These are phyloP conservation scores for Domatiomyces catenatus DNA, from an alignment of 2,329 filamentous ascomycete species.

Conservation along the genomic window DNA sequence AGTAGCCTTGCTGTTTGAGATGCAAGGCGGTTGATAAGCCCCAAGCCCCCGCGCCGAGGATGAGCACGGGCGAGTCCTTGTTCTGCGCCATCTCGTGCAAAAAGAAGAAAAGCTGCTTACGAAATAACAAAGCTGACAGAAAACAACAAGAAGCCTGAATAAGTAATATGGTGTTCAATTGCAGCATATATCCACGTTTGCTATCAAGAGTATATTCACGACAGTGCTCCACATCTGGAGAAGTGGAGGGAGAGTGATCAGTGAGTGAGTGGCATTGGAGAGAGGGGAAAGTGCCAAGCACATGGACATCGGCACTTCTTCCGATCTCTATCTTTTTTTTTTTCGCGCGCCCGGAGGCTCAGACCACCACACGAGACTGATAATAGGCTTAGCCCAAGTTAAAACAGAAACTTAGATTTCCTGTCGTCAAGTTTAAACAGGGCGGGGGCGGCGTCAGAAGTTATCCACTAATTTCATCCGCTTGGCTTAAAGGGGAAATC, in stretches of 20 bases:
- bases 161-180: neutral
- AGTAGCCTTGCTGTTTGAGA: slow-evolving; percentile 30
- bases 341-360: no score
- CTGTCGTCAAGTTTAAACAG: no score
- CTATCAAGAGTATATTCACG: neutral
- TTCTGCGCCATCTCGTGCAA: slow-evolving; percentile 6
- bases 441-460: no score
- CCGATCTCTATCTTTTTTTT: neutral
- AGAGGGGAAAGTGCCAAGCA: neutral
- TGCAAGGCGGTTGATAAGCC: slow-evolving; percentile 35
- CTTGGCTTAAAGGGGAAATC: no score
- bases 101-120: no score
- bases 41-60: slow-evolving; percentile 35
- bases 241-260: neutral
- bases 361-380: no score
- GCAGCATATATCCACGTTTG: neutral
- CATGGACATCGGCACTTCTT: neutral
- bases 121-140: no score
- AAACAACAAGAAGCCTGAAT: no score
- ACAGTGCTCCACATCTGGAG: neutral
- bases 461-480: no score
- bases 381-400: no score
- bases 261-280: no score
- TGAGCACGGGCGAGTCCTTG: slow-evolving; percentile 21
- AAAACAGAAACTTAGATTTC: no score